These are phyloP conservation scores for Phaffomyces opuntiae DNA, from an alignment of 805 yeast genomes.

Conservation along the genomic window DNA sequence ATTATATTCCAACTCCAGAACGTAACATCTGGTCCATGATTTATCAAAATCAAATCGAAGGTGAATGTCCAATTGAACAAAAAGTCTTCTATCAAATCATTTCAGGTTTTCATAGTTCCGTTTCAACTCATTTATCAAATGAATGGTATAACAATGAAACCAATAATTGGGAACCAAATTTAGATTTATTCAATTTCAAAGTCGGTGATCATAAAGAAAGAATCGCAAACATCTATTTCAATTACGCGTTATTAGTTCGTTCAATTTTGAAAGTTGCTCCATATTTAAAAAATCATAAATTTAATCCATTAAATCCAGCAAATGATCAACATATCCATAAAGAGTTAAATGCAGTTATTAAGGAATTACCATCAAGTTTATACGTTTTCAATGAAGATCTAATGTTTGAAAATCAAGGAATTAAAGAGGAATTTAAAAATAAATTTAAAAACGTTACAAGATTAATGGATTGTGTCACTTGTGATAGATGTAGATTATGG, in stretches of 20 bases:
- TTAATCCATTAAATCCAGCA: slow-evolving; percentile 34
- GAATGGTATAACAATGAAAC: slow-evolving; percentile 69
- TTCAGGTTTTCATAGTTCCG: slow-evolving; percentile 93
- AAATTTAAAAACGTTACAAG: slow-evolving; percentile 87
- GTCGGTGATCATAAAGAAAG: slow-evolving; percentile 89
- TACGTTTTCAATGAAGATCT: slow-evolving; percentile 44
- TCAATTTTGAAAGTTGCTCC: slow-evolving; percentile 65
- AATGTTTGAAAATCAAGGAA: slow-evolving; percentile 40
- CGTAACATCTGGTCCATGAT: slow-evolving; percentile 90
- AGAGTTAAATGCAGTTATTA: slow-evolving; percentile 27
- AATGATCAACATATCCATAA: slow-evolving; percentile 40
- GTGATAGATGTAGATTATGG: slow-evolving; percentile 97
- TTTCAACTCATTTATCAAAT: slow-evolving; percentile 85
- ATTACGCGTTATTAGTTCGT: slow-evolving; percentile 81
- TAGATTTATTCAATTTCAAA: slow-evolving; percentile 74
- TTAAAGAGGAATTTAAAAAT: slow-evolving; percentile 79
- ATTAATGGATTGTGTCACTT: slow-evolving; percentile 97
- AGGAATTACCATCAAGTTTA: slow-evolving; percentile 18
- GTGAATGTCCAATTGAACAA: slow-evolving; percentile 71
- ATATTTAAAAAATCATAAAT: slow-evolving; percentile 43
- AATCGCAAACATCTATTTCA: slow-evolving; percentile 81
- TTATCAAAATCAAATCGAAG: slow-evolving; percentile 61
- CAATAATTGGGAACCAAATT: slow-evolving; percentile 78
- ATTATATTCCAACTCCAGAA: slow-evolving; percentile 90
- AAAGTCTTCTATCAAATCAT: slow-evolving; percentile 79